phyloP scores from a whole-genome alignment of 2,329 filamentous ascomycete genomes.

The Mycosphaerella sp. region DNA sequence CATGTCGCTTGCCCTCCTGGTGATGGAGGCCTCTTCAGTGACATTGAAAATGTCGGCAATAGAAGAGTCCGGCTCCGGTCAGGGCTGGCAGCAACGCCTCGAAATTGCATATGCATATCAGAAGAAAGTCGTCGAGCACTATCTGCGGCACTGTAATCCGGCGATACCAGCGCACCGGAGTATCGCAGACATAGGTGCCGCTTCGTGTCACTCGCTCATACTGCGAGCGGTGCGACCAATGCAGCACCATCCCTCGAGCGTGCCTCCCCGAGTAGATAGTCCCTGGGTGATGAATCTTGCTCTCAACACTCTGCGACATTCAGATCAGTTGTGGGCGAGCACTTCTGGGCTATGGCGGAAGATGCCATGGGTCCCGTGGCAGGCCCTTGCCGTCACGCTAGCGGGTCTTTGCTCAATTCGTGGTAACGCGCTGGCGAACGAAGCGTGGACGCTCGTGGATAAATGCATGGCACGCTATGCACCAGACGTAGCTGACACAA shows the following conservation, averaged over 20 bases:
- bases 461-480: conserved; percentile 42
- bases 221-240: conserved; percentile 31
- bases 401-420: conserved; percentile 49
- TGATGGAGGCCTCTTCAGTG: conserved; percentile 15
- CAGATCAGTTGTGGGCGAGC: conserved; percentile 22
- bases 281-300: conserved; percentile 35
- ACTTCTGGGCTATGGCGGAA: conserved; percentile 41
- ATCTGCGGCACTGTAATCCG: conserved; percentile 26
- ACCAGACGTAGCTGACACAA: conserved; percentile 46
- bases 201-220: conserved; percentile 22
- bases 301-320: conserved; percentile 42
- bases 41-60: conserved; percentile 18
- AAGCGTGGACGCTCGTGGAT: conserved; percentile 49
- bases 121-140: conserved; percentile 22
- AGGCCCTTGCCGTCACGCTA: conserved; percentile 49
- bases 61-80: conserved; percentile 14
- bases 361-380: conserved; percentile 53
- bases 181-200: conserved; percentile 20
- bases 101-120: conserved; percentile 27
- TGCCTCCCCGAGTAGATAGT: conserved; percentile 29
- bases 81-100: conserved; percentile 30
- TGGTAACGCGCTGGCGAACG: conserved; percentile 42
- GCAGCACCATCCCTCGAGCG: conserved; percentile 21
- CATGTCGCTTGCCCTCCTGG: conserved; percentile 26
- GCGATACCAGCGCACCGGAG: conserved; percentile 22